Conservation (phyloP, 768 basidiomycete species). For the Astraeus odoratus region DNA sequence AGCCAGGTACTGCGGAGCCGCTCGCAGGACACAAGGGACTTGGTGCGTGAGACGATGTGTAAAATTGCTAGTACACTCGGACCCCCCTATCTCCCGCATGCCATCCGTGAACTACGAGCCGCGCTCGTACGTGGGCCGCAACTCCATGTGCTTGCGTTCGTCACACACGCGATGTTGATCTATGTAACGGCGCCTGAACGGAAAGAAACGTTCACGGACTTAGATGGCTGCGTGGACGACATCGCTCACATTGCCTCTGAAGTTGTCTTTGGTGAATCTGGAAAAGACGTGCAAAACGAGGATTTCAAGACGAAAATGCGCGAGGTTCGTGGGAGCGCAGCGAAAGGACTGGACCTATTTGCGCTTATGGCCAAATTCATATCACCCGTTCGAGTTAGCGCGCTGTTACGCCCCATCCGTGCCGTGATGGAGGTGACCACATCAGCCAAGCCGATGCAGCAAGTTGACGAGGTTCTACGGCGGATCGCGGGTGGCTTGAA, state of each 20-base stretch:
- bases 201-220: constrained; percentile 46
- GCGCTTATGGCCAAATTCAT: constrained; percentile 72
- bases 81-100: constrained; percentile 60
- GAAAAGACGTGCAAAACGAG: constrained; percentile 79
- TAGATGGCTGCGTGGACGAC: constrained; percentile 76
- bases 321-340: constrained; percentile 77
- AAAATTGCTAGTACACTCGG: constrained; percentile 73
- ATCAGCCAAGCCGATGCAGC: constrained; percentile 68
- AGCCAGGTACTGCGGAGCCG: constrained; percentile 89
- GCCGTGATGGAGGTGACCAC: constrained; percentile 84
- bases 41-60: constrained; percentile 75
- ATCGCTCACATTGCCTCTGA: constrained; percentile 77
- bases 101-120: constrained; percentile 74
- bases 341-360: constrained; percentile 84
- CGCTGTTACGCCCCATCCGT: constrained; percentile 70
- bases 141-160: constrained; percentile 84
- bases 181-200: constrained; percentile 61
- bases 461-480: constrained; percentile 84
- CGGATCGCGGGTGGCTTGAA: constrained; percentile 82
- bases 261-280: constrained; percentile 92
- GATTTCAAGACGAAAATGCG: constrained; percentile 94
- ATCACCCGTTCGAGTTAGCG: constrained; percentile 69
- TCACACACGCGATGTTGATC: constrained; percentile 74
- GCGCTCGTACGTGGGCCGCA: constrained; percentile 90
- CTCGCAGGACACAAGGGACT: constrained; percentile 87